phyloP scores from a whole-genome alignment of 2,329 filamentous ascomycete species.

The Rutstroemia sp. region DNA sequence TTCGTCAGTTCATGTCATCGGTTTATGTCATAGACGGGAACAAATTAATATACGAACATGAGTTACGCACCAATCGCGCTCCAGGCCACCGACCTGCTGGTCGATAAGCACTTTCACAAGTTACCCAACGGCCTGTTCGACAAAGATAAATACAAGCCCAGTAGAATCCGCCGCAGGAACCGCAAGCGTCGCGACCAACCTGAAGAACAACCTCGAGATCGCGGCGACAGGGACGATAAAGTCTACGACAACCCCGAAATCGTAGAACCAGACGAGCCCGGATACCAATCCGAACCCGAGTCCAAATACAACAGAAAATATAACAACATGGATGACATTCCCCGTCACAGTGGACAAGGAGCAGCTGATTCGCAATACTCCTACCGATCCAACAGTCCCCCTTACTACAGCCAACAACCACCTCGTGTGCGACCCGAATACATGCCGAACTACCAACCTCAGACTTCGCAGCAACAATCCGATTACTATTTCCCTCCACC shows the following conservation, averaged over 20 bases:
- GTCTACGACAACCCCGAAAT: slow-evolving; percentile 3
- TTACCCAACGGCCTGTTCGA: slow-evolving; percentile 19
- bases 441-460: background rate
- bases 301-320: background rate
- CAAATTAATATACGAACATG: background rate
- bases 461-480: background rate
- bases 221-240: slow-evolving; percentile 1
- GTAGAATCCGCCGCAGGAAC: slow-evolving; percentile 13
- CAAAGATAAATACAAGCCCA: slow-evolving; percentile 10
- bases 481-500: background rate
- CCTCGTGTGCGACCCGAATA: slow-evolving; percentile 4
- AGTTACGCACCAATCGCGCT: slow-evolving; percentile 3
- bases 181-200: background rate
- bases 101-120: slow-evolving; percentile 19
- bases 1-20: too few species aligned
- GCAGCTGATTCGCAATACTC: background rate
- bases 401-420: slow-evolving; percentile 4
- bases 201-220: background rate
- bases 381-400: background rate
- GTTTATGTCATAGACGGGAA: background rate
- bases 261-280: slow-evolving; percentile 2
- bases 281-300: slow-evolving; percentile 3
- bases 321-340: background rate
- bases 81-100: slow-evolving; percentile 12
- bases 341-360: slow-evolving; percentile 2